These are phyloP conservation scores for Solanum boliviense DNA, from an alignment of 257 asterid genomes.

Conservation along the genomic window DNA sequence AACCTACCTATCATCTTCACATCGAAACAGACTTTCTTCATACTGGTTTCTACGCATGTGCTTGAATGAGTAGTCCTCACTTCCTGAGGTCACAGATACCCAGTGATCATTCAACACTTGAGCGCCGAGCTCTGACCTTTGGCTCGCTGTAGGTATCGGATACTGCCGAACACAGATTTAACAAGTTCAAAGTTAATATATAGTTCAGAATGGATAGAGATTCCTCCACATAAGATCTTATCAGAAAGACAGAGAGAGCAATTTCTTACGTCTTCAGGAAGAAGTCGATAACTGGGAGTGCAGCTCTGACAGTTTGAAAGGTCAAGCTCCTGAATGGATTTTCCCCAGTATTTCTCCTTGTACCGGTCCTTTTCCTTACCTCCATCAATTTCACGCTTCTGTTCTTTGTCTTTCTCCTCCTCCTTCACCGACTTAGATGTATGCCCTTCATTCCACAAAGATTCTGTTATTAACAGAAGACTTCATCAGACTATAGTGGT, in stretches of 20 bases:
- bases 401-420: constrained; percentile 59
- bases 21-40: constrained; percentile 31
- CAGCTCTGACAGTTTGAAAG: constrained; percentile 19
- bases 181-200: neutral
- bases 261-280: constrained; percentile 31
- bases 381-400: constrained; percentile 45
- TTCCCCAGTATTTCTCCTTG: constrained; percentile 46
- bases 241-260: neutral
- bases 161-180: constrained; percentile 29
- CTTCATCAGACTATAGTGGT: neutral
- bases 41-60: constrained; percentile 39
- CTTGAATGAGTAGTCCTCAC: constrained; percentile 47
- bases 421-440: constrained; percentile 41
- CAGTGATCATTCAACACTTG: constrained; percentile 67
- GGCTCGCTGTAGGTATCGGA: constrained; percentile 65
- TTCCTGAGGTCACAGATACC: constrained; percentile 51
- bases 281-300: constrained; percentile 43
- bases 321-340: constrained; percentile 20
- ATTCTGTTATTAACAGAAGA: constrained; percentile 25
- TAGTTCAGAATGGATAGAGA: neutral
- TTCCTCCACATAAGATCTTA: neutral
- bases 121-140: constrained; percentile 63
- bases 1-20: constrained; percentile 26
- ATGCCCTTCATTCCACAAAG: constrained; percentile 58
- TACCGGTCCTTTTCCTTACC: constrained; percentile 48